Percentiles rank a stretch among this genome's conserved stretches.
phyloP scores from a whole-genome alignment of 2,329 filamentous ascomycete genomes.

The Lecanoromycetidae sp. region DNA sequence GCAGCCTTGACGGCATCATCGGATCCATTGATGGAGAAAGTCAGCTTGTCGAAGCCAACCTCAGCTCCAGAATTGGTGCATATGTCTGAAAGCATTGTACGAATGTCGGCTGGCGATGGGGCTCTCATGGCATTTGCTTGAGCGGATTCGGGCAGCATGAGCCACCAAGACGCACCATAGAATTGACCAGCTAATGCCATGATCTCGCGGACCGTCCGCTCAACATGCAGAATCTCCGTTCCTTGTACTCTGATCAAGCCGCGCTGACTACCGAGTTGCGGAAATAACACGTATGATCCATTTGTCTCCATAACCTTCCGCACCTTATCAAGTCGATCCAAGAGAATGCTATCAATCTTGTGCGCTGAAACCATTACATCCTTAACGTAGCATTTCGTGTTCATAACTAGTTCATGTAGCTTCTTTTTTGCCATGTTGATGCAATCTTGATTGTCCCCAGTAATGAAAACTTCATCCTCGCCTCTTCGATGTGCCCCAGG shows the following conservation, averaged over 20 bases:
- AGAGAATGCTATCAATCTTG: constrained; percentile 89
- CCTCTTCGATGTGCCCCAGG: constrained; percentile 69
- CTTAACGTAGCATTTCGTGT: constrained; percentile 77
- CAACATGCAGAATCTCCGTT: constrained; percentile 82
- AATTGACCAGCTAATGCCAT: constrained; percentile 96
- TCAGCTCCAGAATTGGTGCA: constrained; percentile 94
- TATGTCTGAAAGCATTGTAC: constrained; percentile 87
- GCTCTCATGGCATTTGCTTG: constrained; percentile 46
- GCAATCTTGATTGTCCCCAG: constrained; percentile 70
- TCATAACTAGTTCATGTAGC: constrained; percentile 70
- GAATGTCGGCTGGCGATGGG: constrained; percentile 57
- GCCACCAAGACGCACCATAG: constrained; percentile 94
- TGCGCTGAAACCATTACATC: constrained; percentile 78
- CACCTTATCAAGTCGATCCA: constrained; percentile 87
- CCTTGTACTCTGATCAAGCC: constrained; percentile 83
- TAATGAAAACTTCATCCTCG: constrained; percentile 87
- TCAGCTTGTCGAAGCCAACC: constrained; percentile 84
- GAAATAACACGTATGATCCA: constrained; percentile 88
- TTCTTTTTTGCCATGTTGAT: constrained; percentile 85
- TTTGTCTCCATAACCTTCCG: constrained; percentile 96
- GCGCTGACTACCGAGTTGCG: constrained; percentile 71
- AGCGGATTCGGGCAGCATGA: constrained; percentile 60
- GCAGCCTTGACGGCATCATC: constrained; percentile 93
- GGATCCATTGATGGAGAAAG: constrained; percentile 87
- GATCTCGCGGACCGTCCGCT: constrained; percentile 87